These are phyloP conservation scores for Pseudogymnoascus sp. DNA, from an alignment of 2,329 filamentous ascomycete species.

Conservation along the genomic window DNA sequence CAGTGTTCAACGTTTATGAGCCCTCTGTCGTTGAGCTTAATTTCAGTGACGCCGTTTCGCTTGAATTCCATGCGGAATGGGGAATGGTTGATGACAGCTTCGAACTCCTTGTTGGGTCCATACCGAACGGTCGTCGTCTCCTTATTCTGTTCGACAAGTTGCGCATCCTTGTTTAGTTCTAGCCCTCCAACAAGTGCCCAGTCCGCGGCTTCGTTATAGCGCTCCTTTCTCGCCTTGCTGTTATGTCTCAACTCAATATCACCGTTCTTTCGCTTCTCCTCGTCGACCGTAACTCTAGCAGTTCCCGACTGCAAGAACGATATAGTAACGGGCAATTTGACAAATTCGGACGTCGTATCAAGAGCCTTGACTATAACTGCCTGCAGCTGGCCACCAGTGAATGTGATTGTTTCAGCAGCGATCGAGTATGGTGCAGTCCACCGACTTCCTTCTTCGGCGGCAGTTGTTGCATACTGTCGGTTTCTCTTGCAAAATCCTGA, in stretches of 20 bases:
- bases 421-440: constrained; percentile 81
- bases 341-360: constrained; percentile 54
- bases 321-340: constrained; percentile 73
- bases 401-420: constrained; percentile 59
- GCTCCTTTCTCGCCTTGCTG: constrained; percentile 78
- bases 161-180: constrained; percentile 61
- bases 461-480: constrained; percentile 77
- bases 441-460: constrained; percentile 47
- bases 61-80: constrained; percentile 85
- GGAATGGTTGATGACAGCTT: constrained; percentile 73
- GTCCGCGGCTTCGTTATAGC: constrained; percentile 84
- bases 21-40: constrained; percentile 85
- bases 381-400: constrained; percentile 72
- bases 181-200: constrained; percentile 82
- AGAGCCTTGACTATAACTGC: constrained; percentile 77
- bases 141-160: constrained; percentile 57
- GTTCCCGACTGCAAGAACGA: constrained; percentile 86
- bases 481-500: constrained; percentile 97
- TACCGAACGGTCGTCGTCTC: constrained; percentile 69
- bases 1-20: constrained; percentile 93
- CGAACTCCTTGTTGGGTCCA: constrained; percentile 65
- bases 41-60: constrained; percentile 69
- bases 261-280: constrained; percentile 80
- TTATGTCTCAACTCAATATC: constrained; percentile 81
- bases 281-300: constrained; percentile 80